phyloP scores from a whole-genome alignment of 140 eudicot genomes.

The Ambrosia hybrid region DNA sequence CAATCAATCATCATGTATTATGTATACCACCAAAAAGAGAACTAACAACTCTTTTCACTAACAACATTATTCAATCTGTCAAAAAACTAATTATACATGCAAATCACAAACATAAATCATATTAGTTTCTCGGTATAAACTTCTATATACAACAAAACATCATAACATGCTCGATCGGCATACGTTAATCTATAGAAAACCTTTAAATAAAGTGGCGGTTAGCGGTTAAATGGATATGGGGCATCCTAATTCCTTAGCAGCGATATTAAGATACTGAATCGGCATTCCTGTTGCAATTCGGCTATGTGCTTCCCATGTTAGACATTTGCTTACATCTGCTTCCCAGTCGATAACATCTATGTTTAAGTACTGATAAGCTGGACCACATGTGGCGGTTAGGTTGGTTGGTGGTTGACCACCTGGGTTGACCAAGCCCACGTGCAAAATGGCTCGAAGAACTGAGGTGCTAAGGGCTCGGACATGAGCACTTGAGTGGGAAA shows the following conservation, averaged over 20 bases:
- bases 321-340: conserved; percentile 68
- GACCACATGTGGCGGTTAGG: conserved; percentile 29
- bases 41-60: background rate
- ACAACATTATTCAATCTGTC: conserved; percentile 12
- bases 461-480: conserved; percentile 97
- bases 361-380: conserved; percentile 41
- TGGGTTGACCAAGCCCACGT: conserved; percentile 52
- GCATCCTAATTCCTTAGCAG: too few species aligned
- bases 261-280: conserved; percentile 63
- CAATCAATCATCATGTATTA: too few species aligned
- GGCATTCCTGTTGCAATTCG: conserved; percentile 72
- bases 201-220: conserved; percentile 4
- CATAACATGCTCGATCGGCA: conserved; percentile 16
- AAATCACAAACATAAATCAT: conserved; percentile 20
- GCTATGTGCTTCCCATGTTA: conserved; percentile 95
- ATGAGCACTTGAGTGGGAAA: conserved; percentile 91
- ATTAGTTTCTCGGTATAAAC: background rate
- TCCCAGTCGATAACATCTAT: conserved; percentile 59
- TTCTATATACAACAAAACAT: conserved; percentile 23
- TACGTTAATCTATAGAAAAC: conserved; percentile 11
- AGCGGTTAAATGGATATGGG: too few species aligned
- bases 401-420: conserved; percentile 40
- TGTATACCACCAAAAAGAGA: background rate
- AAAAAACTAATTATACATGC: conserved; percentile 19
- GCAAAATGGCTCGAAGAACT: conserved; percentile 75